Conservation (phyloP, 2,329 filamentous ascomycete species). For the Chaetomium sp. region DNA sequence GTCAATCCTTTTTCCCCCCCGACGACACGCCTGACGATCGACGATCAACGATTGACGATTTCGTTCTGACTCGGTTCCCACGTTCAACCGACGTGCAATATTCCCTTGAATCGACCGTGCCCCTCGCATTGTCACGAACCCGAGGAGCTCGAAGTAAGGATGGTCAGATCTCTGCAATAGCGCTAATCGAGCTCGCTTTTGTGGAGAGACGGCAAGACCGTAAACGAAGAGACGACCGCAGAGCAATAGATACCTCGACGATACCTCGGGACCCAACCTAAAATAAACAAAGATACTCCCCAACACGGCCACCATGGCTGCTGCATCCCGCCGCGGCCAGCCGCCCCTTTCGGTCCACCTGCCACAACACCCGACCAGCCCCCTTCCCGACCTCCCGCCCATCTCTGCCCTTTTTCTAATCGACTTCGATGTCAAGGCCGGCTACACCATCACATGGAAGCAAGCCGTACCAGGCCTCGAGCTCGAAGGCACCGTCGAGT, state of each 20-base stretch:
- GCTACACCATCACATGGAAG: conserved; percentile 89
- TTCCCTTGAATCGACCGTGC: too few species aligned
- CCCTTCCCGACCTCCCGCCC: conserved; percentile 45
- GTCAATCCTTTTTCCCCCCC: too few species aligned
- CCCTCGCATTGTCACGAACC: not conserved
- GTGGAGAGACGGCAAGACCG: too few species aligned
- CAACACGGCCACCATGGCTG: conserved; percentile 27
- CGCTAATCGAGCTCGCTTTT: not conserved
- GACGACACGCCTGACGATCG: too few species aligned
- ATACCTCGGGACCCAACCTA: too few species aligned
- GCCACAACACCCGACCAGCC: conserved; percentile 29
- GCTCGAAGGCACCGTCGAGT: conserved; percentile 86
- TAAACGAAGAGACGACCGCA: too few species aligned
- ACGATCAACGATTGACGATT: too few species aligned
- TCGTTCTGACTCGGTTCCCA: too few species aligned
- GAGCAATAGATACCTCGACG: too few species aligned
- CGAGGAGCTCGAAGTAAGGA: not conserved
- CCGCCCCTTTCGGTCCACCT: conserved; percentile 36
- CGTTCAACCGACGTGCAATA: too few species aligned
- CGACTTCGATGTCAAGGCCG: conserved; percentile 86
- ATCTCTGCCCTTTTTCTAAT: conserved; percentile 82
- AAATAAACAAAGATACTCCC: too few species aligned
- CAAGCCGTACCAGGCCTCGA: conserved; percentile 60
- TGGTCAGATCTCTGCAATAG: not conserved
- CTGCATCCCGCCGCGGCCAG: conserved; percentile 35